These are phyloP conservation scores for Acephala macrosclerotiorum DNA, from an alignment of 2,329 filamentous ascomycete species.

Conservation along the genomic window DNA sequence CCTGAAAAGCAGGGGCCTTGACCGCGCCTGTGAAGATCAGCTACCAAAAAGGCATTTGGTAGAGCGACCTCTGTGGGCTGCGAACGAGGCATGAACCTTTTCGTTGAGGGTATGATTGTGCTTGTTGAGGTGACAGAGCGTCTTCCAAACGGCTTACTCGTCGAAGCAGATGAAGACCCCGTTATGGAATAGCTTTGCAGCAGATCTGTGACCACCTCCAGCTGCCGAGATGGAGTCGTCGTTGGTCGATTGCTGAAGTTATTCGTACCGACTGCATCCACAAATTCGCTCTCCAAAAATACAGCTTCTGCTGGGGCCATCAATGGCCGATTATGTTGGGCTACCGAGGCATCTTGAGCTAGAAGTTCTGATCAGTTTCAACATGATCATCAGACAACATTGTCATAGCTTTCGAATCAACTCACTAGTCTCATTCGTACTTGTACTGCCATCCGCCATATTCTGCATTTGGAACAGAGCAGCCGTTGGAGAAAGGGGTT, in stretches of 20 bases:
- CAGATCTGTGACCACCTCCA: background rate
- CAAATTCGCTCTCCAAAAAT: too few relatives aligned
- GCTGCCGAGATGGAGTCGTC: background rate
- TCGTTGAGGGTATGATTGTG: background rate
- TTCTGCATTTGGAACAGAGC: background rate
- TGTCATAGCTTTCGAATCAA: too few relatives aligned
- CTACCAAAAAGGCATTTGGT: constrained; percentile 13
- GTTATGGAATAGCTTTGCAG: background rate
- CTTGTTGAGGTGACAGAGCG: background rate
- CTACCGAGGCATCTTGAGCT: too few relatives aligned
- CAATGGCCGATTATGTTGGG: too few relatives aligned
- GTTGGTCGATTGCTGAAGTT: too few relatives aligned
- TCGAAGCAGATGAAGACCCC: background rate
- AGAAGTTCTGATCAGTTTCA: too few relatives aligned
- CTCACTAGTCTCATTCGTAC: background rate
- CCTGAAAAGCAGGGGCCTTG: constrained; percentile 19
- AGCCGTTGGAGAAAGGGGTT: background rate
- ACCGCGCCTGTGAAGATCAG: constrained; percentile 12
- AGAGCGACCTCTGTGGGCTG: constrained; percentile 5
- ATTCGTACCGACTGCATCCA: too few relatives aligned
- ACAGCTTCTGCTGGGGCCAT: too few relatives aligned
- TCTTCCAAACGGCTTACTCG: background rate
- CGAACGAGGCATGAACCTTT: background rate
- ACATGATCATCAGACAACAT: too few relatives aligned
- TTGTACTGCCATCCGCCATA: background rate